A percentile compares a stretch with the other conserved stretches of the same genome.
Evolutionary conservation across 1,139 yeast genomes (phyloP).

Genomic region (Blastobotrys raffinosifermentans): DNA sequence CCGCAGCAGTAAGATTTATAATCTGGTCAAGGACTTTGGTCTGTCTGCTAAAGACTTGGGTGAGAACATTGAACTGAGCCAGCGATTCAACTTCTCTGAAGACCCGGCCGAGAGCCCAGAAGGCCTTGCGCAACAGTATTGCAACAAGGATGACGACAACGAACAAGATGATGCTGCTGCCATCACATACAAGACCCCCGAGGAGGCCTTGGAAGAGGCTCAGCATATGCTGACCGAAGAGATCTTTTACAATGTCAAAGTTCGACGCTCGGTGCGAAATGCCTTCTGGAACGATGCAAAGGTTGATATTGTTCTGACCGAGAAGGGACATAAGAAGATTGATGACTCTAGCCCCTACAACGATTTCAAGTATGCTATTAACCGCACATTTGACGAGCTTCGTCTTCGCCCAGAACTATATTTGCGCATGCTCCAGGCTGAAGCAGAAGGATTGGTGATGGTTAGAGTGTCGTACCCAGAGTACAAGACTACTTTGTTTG

Average conservation of each 20-base stretch:
- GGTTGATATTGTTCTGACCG: conserved; percentile 72
- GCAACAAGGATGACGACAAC: conserved; percentile 29
- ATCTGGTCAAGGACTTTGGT: conserved; percentile 68
- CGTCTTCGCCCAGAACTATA: conserved; percentile 71
- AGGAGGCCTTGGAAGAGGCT: conserved; percentile 67
- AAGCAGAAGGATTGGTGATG: conserved; percentile 51
- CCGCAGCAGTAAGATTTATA: conserved; percentile 58
- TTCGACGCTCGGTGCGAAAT: conserved; percentile 69
- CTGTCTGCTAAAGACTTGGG: conserved; percentile 75
- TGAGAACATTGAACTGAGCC: conserved; percentile 69
- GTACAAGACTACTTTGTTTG: conserved; percentile 42
- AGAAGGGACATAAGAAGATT: conserved; percentile 78
- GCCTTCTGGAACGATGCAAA: conserved; percentile 63
- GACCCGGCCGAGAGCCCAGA: conserved; percentile 64
- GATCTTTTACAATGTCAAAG: conserved; percentile 71
- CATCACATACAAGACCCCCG: conserved; percentile 47
- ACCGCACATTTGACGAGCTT: conserved; percentile 71
- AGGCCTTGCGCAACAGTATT: conserved; percentile 51
- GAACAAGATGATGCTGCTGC: conserved; percentile 34
- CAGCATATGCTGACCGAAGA: conserved; percentile 74
- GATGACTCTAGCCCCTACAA: conserved; percentile 77
- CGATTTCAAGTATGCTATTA: conserved; percentile 86
- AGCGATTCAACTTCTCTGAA: conserved; percentile 63
- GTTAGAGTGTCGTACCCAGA: conserved; percentile 39
- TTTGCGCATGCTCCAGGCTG: conserved; percentile 89